These are phyloP conservation scores for Casaregolazyma suthepensis DNA, from an alignment of 1,139 yeast species.

Conservation along the genomic window DNA sequence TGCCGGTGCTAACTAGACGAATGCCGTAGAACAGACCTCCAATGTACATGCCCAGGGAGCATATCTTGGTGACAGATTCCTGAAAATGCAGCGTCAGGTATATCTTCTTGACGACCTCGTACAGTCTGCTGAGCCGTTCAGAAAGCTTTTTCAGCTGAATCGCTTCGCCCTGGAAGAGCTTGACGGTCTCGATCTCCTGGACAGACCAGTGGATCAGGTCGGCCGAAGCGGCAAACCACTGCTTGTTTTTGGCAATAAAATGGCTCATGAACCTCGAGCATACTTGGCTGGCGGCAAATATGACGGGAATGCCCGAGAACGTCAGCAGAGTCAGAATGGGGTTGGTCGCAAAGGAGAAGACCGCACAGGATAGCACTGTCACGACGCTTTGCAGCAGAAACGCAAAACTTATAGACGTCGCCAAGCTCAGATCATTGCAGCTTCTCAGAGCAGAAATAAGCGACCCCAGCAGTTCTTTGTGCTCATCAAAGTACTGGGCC, in stretches of 20 bases:
- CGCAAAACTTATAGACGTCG: slow-evolving; percentile 64
- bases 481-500: slow-evolving; percentile 46
- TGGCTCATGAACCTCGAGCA: slow-evolving; percentile 49
- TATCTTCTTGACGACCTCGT: slow-evolving; percentile 42
- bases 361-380: slow-evolving; percentile 50
- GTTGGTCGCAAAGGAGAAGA: slow-evolving; percentile 66
- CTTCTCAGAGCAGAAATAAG: slow-evolving; percentile 56
- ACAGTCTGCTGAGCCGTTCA: slow-evolving; percentile 39
- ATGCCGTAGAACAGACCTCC: slow-evolving; percentile 93
- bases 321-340: slow-evolving; percentile 81
- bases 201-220: slow-evolving; percentile 67
- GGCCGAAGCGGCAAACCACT: slow-evolving; percentile 49
- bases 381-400: slow-evolving; percentile 47
- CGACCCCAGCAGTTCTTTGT: slow-evolving; percentile 47
- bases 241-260: slow-evolving; percentile 54
- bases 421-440: slow-evolving; percentile 68
- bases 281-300: slow-evolving; percentile 44
- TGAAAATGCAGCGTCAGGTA: slow-evolving; percentile 52
- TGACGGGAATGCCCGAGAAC: slow-evolving; percentile 64
- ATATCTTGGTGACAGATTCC: slow-evolving; percentile 48
- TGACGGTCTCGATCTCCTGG: slow-evolving; percentile 52
- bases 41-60: slow-evolving; percentile 70
- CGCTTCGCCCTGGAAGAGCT: slow-evolving; percentile 53
- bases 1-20: slow-evolving; percentile 48
- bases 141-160: slow-evolving; percentile 46